Evolutionary conservation across 805 yeast species (phyloP).

Genomic region (Candida sphagnicola): DNA sequence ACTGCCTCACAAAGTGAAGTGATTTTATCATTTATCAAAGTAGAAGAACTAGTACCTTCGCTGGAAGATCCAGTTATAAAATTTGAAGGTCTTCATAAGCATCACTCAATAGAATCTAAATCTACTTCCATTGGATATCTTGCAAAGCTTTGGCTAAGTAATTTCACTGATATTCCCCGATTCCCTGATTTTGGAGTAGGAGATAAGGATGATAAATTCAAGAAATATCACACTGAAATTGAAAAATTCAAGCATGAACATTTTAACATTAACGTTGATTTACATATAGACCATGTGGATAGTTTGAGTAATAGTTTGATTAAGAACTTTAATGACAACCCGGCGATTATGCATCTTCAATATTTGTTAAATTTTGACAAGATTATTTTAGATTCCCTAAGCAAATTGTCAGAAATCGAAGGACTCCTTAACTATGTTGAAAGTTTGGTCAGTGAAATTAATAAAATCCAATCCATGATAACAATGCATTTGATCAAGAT

Average conservation of each 20-base stretch:
- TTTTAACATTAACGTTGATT: background rate
- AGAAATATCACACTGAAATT: slow-evolving; percentile 3
- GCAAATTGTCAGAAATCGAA: slow-evolving; percentile 1
- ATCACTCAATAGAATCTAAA: background rate
- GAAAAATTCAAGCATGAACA: slow-evolving; percentile 3
- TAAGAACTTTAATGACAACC: slow-evolving; percentile 6
- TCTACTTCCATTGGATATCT: slow-evolving; percentile 21
- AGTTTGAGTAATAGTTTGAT: slow-evolving; percentile 2
- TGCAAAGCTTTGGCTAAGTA: slow-evolving; percentile 19
- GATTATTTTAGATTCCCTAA: slow-evolving; percentile 3
- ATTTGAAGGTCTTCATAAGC: slow-evolving; percentile 3
- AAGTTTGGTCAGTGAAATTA: slow-evolving; percentile 14
- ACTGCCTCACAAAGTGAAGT: slow-evolving; percentile 22
- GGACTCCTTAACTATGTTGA: slow-evolving; percentile 3
- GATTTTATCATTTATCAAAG: slow-evolving; percentile 20
- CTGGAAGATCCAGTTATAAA: slow-evolving; percentile 1
- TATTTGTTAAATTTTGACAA: slow-evolving; percentile 6
- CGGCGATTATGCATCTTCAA: slow-evolving; percentile 6
- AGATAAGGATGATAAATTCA: background rate
- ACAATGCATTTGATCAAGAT: slow-evolving; percentile 16
- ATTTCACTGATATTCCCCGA: slow-evolving; percentile 16
- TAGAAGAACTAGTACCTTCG: slow-evolving; percentile 6
- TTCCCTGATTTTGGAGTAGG: slow-evolving; percentile 11
- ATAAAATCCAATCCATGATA: slow-evolving; percentile 12
- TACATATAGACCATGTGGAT: background rate